These are phyloP conservation scores for Lophium mytilinum DNA, from an alignment of 495 filamentous ascomycete species.

Conservation along the genomic window DNA sequence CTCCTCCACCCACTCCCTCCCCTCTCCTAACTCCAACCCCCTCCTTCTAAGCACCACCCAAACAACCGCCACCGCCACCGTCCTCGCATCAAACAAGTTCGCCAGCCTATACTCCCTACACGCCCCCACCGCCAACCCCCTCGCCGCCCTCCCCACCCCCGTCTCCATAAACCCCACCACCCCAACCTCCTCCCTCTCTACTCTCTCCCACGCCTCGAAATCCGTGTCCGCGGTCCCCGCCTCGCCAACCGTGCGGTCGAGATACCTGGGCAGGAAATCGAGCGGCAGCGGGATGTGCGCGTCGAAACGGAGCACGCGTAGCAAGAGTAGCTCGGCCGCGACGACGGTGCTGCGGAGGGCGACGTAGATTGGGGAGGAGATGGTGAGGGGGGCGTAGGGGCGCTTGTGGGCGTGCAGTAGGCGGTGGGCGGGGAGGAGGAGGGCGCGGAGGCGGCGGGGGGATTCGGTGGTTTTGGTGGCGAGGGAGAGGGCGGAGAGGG, in stretches of 20 bases:
- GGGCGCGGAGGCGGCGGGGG: slow-evolving; percentile 38
- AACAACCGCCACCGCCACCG: slow-evolving; percentile 35
- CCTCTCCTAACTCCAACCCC: slow-evolving; percentile 16
- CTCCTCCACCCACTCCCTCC: slow-evolving; percentile 29
- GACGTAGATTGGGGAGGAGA: slow-evolving; percentile 38
- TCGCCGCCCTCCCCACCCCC: background rate
- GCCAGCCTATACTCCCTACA: slow-evolving; percentile 31
- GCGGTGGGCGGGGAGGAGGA: slow-evolving; percentile 37
- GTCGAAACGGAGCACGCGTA: slow-evolving; percentile 39
- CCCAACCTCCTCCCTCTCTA: slow-evolving; percentile 35
- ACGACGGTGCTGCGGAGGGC: slow-evolving; percentile 38
- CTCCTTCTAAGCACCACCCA: slow-evolving; percentile 28
- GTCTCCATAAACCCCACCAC: background rate
- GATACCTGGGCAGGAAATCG: slow-evolving; percentile 36
- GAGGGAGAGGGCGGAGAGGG: slow-evolving; percentile 37
- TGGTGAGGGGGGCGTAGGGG: slow-evolving; percentile 23
- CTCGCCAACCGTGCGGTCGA: slow-evolving; percentile 27
- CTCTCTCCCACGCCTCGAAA: slow-evolving; percentile 27
- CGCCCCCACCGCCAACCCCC: background rate
- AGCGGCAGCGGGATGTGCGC: slow-evolving; percentile 34
- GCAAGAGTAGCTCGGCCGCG: slow-evolving; percentile 36
- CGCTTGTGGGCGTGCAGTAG: slow-evolving; percentile 32
- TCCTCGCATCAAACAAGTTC: slow-evolving; percentile 35
- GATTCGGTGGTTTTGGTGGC: slow-evolving; percentile 39
- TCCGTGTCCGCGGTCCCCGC: slow-evolving; percentile 23